Evolutionary conservation across 129 eudicot species (phyloP).

Genomic region (Sambucus nigra): DNA sequence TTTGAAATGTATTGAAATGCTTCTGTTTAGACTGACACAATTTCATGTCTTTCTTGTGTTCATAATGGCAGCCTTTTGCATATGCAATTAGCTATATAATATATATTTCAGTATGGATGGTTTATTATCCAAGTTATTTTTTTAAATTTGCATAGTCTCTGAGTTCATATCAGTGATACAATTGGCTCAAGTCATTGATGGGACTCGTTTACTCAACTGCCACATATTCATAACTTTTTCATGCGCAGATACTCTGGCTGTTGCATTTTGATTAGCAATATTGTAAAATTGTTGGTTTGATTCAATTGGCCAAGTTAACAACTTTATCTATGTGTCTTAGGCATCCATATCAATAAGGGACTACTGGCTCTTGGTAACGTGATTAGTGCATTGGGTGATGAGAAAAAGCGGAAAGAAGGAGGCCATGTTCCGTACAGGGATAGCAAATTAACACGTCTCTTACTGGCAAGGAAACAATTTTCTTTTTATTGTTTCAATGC

Average conservation of each 20-base stretch:
- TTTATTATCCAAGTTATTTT: background rate
- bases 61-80: too few relatives aligned
- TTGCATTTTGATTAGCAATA: background rate
- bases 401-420: conserved; percentile 93
- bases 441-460: conserved; percentile 88
- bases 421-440: conserved; percentile 95
- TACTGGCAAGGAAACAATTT: conserved; percentile 52
- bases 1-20: too few relatives aligned
- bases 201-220: background rate
- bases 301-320: background rate
- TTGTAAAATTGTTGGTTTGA: conserved; percentile 1
- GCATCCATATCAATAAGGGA: conserved; percentile 96
- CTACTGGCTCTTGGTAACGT: conserved; percentile 92
- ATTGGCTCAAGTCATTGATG: background rate
- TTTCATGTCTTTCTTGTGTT: too few relatives aligned
- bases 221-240: background rate
- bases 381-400: conserved; percentile 98
- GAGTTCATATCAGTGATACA: too few relatives aligned
- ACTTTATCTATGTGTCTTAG: conserved; percentile 20
- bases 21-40: too few relatives aligned
- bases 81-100: too few relatives aligned
- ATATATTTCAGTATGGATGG: too few relatives aligned
- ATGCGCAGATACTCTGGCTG: background rate
- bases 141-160: too few relatives aligned
- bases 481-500: background rate